Evolutionary conservation across 176 grass and related monocot genomes (phyloP).

Genomic region (Aegilops sharonensis): DNA sequence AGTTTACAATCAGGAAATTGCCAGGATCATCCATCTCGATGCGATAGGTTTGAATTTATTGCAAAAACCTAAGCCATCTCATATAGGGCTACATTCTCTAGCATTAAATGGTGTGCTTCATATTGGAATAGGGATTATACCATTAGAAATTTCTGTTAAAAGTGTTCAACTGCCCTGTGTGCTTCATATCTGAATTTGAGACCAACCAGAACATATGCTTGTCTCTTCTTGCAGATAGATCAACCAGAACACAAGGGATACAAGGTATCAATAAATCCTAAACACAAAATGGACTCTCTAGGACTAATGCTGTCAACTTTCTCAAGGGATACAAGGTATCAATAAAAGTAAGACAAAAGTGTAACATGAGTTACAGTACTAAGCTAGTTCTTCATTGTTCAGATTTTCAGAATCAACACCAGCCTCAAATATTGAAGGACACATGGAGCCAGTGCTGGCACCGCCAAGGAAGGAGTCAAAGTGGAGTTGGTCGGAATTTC

Average conservation of each 20-base stretch:
- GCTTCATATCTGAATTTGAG: not conserved
- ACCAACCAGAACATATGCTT: not conserved
- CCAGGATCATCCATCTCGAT: slow-evolving; percentile 45
- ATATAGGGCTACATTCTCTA: not conserved
- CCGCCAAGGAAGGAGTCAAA: no score
- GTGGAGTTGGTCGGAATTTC: no score
- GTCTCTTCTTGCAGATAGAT: not conserved
- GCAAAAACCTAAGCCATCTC: not conserved
- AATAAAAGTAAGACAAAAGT: no score
- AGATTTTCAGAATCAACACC: no score
- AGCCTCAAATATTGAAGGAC: no score
- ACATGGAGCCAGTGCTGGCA: no score
- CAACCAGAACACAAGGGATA: no score
- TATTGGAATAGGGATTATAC: not conserved
- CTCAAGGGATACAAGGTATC: no score
- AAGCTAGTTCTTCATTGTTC: no score
- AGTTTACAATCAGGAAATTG: slow-evolving; percentile 42
- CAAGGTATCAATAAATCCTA: no score
- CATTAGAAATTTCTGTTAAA: not conserved
- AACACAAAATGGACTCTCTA: not conserved
- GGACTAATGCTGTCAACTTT: not conserved
- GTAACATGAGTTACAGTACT: no score
- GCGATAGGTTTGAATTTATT: slow-evolving; percentile 24
- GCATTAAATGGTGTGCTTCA: not conserved
- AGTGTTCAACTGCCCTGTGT: not conserved